Base-by-base conservation (phyloP, 352 stramenopile genomes). In the Phytopythium oedochilum region DNA sequence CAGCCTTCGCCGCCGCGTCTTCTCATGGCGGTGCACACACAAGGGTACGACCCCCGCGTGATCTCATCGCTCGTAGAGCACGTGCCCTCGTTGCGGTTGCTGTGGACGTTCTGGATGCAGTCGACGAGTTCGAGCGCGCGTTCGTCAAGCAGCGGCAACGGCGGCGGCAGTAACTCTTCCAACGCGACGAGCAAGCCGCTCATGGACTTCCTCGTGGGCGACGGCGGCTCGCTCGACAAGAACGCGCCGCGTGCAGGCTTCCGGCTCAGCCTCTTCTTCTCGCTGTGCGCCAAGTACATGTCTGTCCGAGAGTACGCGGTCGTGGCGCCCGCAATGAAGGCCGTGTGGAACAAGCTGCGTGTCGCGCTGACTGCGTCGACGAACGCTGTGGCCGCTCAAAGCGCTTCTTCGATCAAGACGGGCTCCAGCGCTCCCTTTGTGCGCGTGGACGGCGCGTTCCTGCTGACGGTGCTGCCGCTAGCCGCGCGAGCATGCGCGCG, bases 31-130 rank as follows among this genome's bases (percentile, higher is more conserved):
- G 60, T 88, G 20, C 77, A 85, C 35, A 63, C 61, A 1, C 77
- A 88, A 57, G 74, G 73, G 10, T 88, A 83, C 42, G 70, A 83
- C 36, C 32, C 31, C 9, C 54, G 58, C 6, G 35, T 88, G 18
- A 65, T 83, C 8, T 35, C 63, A 8, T 44, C 54, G 12, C 45
- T 83, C 15, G 64, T 82, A 1, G 43, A 59, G 20, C 59, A 65
- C 17, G 68, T 75, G 25, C 61, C 69, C 9, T 63, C 77, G 3
- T 65, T 88, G 59, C 70, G 71, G 48, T 49, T 72, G 26, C 39
- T 85, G 20, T 88, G 77, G 77, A 53, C 71, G 25, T 63, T 83
- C 46, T 88, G 75, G 78, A 85, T 85, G 60, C n/a, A 55, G 18
- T 42, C 51, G 3, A 20, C 14, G 4, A 22, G 26, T 14, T n/a